A percentile compares a stretch with the other conserved stretches of the same genome.
Conservation (phyloP, 106 monocot genomes). For the Amphibolis antarctica region DNA sequence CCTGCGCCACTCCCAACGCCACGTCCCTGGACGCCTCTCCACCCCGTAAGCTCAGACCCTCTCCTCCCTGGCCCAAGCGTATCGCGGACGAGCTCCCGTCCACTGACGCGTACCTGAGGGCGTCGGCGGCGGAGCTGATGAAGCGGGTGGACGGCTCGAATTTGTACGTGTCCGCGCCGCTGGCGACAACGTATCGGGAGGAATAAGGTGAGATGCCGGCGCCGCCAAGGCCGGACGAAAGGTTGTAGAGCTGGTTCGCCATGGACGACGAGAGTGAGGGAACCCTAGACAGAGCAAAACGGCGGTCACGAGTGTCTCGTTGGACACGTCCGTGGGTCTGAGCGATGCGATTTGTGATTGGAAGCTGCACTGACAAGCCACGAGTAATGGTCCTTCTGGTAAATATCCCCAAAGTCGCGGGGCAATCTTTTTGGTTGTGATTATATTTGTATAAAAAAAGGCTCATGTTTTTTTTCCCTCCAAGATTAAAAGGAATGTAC, state of each 20-base stretch:
- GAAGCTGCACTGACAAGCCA: too few species aligned
- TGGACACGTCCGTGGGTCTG: too few species aligned
- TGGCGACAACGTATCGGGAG: background rate
- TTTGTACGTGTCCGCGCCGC: background rate
- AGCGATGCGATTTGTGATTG: too few species aligned
- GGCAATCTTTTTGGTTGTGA: too few species aligned
- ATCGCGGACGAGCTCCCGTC: background rate
- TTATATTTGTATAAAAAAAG: too few species aligned
- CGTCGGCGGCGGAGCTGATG: background rate
- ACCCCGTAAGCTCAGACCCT: background rate
- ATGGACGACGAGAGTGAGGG: background rate
- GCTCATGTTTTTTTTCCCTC: too few species aligned
- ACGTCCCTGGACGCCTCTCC: background rate
- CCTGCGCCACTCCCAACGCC: background rate
- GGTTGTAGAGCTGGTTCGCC: constrained; percentile 28
- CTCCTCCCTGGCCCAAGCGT: background rate
- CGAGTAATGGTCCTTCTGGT: too few species aligned
- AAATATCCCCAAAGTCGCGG: too few species aligned
- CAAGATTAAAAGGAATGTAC: too few species aligned
- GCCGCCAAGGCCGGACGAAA: constrained; percentile 1
- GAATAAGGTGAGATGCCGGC: constrained; percentile 8
- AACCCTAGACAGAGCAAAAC: constrained; percentile 16
- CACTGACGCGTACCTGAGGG: constrained; percentile 1
- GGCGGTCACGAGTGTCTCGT: background rate
- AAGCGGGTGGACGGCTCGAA: background rate